A percentile compares a stretch with the other conserved stretches of the same genome.
phyloP scores from a whole-genome alignment of 495 filamentous ascomycete species.

The Pseudotulostoma volvatum region DNA sequence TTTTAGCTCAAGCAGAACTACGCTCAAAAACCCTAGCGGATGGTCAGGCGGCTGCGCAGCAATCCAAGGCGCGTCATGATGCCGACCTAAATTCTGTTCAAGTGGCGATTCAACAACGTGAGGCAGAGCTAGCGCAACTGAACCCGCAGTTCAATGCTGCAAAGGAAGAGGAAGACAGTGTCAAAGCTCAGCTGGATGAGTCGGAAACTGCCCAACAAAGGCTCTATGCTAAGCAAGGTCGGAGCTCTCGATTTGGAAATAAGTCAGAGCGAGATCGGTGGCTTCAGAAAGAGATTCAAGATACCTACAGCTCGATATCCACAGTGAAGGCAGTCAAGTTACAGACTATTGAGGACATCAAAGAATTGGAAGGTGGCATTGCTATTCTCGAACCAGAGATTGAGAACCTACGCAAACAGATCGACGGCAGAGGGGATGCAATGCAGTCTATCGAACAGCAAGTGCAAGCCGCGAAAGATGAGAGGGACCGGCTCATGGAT shows the following conservation, averaged over 20 bases:
- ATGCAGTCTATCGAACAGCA: slow-evolving; percentile 54
- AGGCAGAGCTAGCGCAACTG: slow-evolving; percentile 55
- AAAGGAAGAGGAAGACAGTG: slow-evolving; percentile 51
- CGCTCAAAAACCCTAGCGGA: slow-evolving; percentile 65
- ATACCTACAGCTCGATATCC: slow-evolving; percentile 56
- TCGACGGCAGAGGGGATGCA: slow-evolving; percentile 63
- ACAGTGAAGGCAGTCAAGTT: slow-evolving; percentile 68
- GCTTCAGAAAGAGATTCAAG: slow-evolving; percentile 64
- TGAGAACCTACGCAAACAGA: slow-evolving; percentile 46
- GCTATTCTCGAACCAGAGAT: slow-evolving; percentile 55
- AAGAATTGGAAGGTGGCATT: slow-evolving; percentile 53
- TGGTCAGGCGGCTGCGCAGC: slow-evolving; percentile 62
- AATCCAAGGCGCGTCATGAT: slow-evolving; percentile 50
- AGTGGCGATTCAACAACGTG: slow-evolving; percentile 54
- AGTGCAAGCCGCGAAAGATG: slow-evolving; percentile 63
- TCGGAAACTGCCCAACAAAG: slow-evolving; percentile 63
- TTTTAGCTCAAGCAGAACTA: slow-evolving; percentile 69
- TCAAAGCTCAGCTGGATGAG: slow-evolving; percentile 53
- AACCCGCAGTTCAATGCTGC: slow-evolving; percentile 57
- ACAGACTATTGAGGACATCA: slow-evolving; percentile 76
- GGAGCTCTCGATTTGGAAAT: slow-evolving; percentile 73
- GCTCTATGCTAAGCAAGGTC: slow-evolving; percentile 84
- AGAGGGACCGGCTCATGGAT: slow-evolving; percentile 62
- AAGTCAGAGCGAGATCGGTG: slow-evolving; percentile 78
- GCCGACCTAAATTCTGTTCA: slow-evolving; percentile 58